Conservation (phyloP, 352 stramenopile genomes). For the Phytophthora lateralis region DNA sequence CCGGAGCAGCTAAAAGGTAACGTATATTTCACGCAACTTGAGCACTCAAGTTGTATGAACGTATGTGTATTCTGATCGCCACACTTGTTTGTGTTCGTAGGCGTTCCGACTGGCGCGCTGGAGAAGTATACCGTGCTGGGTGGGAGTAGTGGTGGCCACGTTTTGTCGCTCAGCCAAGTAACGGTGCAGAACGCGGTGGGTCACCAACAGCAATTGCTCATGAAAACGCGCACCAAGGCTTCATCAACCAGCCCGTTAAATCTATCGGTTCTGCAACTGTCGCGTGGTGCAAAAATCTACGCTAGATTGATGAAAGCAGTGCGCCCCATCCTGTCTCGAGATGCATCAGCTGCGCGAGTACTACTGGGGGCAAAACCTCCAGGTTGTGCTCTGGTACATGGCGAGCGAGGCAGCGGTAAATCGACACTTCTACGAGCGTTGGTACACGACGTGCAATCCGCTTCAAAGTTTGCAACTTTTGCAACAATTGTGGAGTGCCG, state of each 20-base stretch:
- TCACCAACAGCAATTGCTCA: constrained; percentile 29
- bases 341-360: constrained; percentile 59
- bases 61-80: not conserved
- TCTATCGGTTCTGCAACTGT: constrained; percentile 42
- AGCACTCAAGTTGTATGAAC: not conserved
- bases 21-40: not conserved
- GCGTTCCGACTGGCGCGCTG: constrained; percentile 53
- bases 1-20: constrained; percentile 59
- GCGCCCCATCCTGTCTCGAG: constrained; percentile 52
- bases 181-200: constrained; percentile 37
- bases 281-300: constrained; percentile 52
- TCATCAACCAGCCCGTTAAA: constrained; percentile 19
- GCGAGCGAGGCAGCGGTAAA: constrained; percentile 82
- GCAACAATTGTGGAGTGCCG: constrained; percentile 68
- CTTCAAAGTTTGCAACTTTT: constrained; percentile 43
- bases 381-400: constrained; percentile 70
- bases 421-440: constrained; percentile 68
- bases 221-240: constrained; percentile 17
- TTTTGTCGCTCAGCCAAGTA: constrained; percentile 41
- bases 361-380: constrained; percentile 62
- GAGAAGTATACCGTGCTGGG: constrained; percentile 65
- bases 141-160: constrained; percentile 29
- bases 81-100: constrained; percentile 29
- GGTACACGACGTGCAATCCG: constrained; percentile 38
- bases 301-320: constrained; percentile 47